Base-by-base conservation (phyloP, 2,329 filamentous ascomycete genomes). In the Sclerotinia trifoliorum region DNA sequence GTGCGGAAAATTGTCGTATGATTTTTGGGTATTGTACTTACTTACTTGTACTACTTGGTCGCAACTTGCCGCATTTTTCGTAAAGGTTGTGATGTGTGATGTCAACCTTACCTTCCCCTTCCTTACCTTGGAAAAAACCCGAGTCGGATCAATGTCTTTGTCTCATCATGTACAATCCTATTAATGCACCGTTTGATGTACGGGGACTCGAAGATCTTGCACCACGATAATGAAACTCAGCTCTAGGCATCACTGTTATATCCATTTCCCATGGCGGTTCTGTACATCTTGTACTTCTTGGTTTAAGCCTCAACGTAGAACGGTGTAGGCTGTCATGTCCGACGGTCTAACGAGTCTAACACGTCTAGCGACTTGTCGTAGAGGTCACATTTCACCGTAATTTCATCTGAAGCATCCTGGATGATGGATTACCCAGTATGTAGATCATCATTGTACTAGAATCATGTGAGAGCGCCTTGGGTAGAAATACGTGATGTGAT, bases 171-270 rank as follows among this genome's bases (percentile, higher is more conserved):
- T 56, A 35, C 44, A 35, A 35, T 35, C 35, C 35, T 35, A 35
- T 35, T 35, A 1, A 35, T 35, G 35, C 6, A 35, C 35, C 58
- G 49, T 35, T n/a, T 32, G 39, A 64, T 42, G 24, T 56, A 13
- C 49, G 21, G 44, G 49, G 39, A 56, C 39, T 6, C 56, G 8
- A 3, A 44, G 62, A 54, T 42, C 24, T 55, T 32, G 49, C 39
- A n/a, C 42, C 26, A 24, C 63, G 32, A 42, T 8, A n/a, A 29
- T 49, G 42, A 57, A 35, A 29, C n/a, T 51, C 54, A 58, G 64
- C 64, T 66, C 52, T 49, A 66, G 64, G 64, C 64, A 58, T 21
- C 64, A 58, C n/a, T 24, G 7, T 56, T 26, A 7, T 35, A 2
- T 48, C 17, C 1, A 26, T 49, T n/a, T 19, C 42, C 32, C 15